These are phyloP conservation scores for Lipomyces kockii DNA, from an alignment of 805 yeast genomes.

Conservation along the genomic window DNA sequence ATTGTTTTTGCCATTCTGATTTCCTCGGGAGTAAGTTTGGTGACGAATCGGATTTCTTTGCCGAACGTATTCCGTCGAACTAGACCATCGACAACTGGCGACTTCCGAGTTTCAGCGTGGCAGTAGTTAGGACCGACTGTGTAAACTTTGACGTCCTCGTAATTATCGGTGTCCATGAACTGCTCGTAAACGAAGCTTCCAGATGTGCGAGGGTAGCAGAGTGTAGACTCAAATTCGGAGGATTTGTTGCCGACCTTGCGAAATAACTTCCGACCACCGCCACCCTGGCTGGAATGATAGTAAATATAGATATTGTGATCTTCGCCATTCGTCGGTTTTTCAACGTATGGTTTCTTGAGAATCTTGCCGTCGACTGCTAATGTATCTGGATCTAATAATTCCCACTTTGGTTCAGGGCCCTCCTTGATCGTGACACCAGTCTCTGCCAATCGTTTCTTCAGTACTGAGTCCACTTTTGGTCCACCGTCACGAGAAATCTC, in stretches of 20 bases:
- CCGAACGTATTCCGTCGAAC: slow-evolving; percentile 97
- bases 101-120: slow-evolving; percentile 97
- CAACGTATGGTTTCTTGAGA: slow-evolving; percentile 90
- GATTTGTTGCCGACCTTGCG: slow-evolving; percentile 97
- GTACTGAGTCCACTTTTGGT: slow-evolving; percentile 75
- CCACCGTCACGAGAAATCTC: slow-evolving; percentile 98
- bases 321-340: slow-evolving; percentile 98
- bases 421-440: slow-evolving; percentile 60
- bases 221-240: slow-evolving; percentile 88
- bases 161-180: slow-evolving; percentile 97
- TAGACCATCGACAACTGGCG: slow-evolving; percentile 99
- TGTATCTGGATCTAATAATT: slow-evolving; percentile 83
- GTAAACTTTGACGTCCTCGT: slow-evolving; percentile 97
- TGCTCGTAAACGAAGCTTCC: slow-evolving; percentile 93
- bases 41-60: slow-evolving; percentile 89
- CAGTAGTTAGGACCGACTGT: slow-evolving; percentile 91
- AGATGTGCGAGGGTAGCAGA: slow-evolving; percentile 74
- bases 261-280: slow-evolving; percentile 94
- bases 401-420: slow-evolving; percentile 60
- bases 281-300: slow-evolving; percentile 86
- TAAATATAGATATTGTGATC: slow-evolving; percentile 96
- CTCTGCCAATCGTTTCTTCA: slow-evolving; percentile 60
- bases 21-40: slow-evolving; percentile 77
- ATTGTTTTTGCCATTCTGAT: slow-evolving; percentile 79
- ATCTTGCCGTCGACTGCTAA: slow-evolving; percentile 71